A percentile compares a stretch with the other conserved stretches of the same genome.
Conservation (phyloP, 2,329 filamentous ascomycete genomes). For the Pseudofabraea citricarpa region DNA sequence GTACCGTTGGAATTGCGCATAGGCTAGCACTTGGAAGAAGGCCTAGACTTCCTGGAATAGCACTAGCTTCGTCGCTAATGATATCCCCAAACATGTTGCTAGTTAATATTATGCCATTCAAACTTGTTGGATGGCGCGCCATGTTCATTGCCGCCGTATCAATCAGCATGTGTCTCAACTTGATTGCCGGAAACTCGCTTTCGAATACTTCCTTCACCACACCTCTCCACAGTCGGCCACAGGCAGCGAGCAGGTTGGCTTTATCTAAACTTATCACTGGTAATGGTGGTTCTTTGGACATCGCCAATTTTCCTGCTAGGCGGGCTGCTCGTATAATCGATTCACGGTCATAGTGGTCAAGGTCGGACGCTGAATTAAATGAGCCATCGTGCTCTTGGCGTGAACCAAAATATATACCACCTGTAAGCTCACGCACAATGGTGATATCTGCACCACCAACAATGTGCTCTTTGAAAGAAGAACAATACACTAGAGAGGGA, state of each 20-base stretch:
- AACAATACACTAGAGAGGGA: background rate
- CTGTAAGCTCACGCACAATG: constrained; percentile 1
- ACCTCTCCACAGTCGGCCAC: constrained; percentile 1
- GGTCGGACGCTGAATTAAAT: constrained; percentile 1
- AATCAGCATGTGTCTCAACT: background rate
- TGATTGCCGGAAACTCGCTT: constrained; percentile 2
- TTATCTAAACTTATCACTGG: constrained; percentile 2
- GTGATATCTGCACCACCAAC: constrained; percentile 2
- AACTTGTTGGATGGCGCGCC: background rate
- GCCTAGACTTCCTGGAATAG: constrained; percentile 2
- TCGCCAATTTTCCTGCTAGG: constrained; percentile 2
- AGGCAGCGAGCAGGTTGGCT: constrained; percentile 4
- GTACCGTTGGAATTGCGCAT: background rate
- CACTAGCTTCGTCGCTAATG: constrained; percentile 1
- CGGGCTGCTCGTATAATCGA: constrained; percentile 1
- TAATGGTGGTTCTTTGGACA: background rate
- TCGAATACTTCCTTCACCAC: background rate
- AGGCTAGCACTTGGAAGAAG: constrained; percentile 3
- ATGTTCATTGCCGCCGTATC: constrained; percentile 3
- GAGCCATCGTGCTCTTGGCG: constrained; percentile 1
- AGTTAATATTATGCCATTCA: constrained; percentile 2
- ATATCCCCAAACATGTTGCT: constrained; percentile 5
- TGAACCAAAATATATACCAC: constrained; percentile 3
- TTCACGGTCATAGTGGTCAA: background rate
- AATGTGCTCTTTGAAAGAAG: background rate